Base-by-base conservation (phyloP, 1,139 yeast species). In the Yamadazyma dushanensis region DNA sequence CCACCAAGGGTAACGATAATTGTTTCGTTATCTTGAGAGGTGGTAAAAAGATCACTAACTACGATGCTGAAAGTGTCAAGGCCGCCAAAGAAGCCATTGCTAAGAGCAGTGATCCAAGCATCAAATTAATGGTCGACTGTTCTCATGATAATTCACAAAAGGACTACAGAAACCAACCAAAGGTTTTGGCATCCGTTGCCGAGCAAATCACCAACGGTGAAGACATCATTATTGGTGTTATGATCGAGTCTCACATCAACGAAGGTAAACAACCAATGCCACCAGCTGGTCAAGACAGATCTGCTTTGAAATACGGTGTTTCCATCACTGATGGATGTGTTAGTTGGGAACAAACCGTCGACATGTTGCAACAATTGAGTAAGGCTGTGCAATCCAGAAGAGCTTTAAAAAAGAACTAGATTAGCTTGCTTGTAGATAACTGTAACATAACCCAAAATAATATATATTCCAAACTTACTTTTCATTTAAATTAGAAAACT, bases 301-400 rank as follows among this genome's bases (percentile, higher is more conserved):
- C 69, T 13, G 80, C 80, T 33, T 77, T 92, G 66, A 84, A 88
- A 62, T 88, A 90, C 71, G 98, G 98, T 67, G 96, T 89, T 42
- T 84, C 95, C 39, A 88, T 92, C 62, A 92, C 98, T 40, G 98
- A 92, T 62, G 96, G 94, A 22, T 92, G 98, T 71, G 95, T 92
- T 37, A 73, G 84, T 39, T 89, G 96, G 95, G 96, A 88, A 45
- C 70, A 86, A 34, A 92, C 98, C 32, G 95, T 76, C 33, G 70
- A 58, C 19, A 90, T 90, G 80, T 79, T 92, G 57, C 76, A 70
- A 34, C 80, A 81, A 48, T 76, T 92, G 51, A 84, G 96, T 37
- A 74, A 65, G 35, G 95, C 97, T 39, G 96, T 90, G 29, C 77
- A 78, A 63, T 61, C 74, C 38, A 85, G 97, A 78, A 83, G 96